Percentiles rank a stretch among this genome's conserved stretches.
These are phyloP conservation scores for Tuber brumale DNA, from an alignment of 495 filamentous ascomycete genomes.

Conservation along the genomic window DNA sequence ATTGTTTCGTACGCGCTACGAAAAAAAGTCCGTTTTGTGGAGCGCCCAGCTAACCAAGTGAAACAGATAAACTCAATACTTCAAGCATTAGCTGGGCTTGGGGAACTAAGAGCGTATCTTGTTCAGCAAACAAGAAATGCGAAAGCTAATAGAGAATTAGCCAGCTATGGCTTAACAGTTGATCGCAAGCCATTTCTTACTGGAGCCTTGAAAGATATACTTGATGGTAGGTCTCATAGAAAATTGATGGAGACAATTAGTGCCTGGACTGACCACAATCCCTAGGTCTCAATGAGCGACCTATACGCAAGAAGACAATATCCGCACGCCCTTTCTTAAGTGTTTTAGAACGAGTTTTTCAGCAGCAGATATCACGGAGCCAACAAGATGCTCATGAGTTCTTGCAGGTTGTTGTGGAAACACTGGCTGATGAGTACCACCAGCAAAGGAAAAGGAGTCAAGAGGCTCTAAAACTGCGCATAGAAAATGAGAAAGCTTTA, in stretches of 20 bases:
- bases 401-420: conserved; percentile 83
- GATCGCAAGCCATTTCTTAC: conserved; percentile 53
- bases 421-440: conserved; percentile 88
- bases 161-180: conserved; percentile 13
- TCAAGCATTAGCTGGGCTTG: conserved; percentile 90
- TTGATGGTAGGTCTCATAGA: conserved; percentile 53
- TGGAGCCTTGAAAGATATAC: conserved; percentile 80
- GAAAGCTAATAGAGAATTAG: conserved; percentile 23
- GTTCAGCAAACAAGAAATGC: conserved; percentile 32
- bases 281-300: conserved; percentile 74
- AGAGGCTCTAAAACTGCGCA: conserved; percentile 12
- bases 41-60: conserved; percentile 10
- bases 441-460: conserved; percentile 41
- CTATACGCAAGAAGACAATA: conserved; percentile 89
- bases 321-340: conserved; percentile 72
- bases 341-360: conserved; percentile 76
- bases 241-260: conserved; percentile 5
- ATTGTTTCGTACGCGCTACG: conserved; percentile 64
- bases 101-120: conserved; percentile 80
- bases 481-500: conserved; percentile 8
- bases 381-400: conserved; percentile 99
- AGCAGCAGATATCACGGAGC: conserved; percentile 78
- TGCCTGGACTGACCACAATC: conserved; percentile 9
- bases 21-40: background rate
- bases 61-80: conserved; percentile 80